Evolutionary conservation across 2,329 filamentous ascomycete species (phyloP).

Genomic region (Karstenula rhodostoma): DNA sequence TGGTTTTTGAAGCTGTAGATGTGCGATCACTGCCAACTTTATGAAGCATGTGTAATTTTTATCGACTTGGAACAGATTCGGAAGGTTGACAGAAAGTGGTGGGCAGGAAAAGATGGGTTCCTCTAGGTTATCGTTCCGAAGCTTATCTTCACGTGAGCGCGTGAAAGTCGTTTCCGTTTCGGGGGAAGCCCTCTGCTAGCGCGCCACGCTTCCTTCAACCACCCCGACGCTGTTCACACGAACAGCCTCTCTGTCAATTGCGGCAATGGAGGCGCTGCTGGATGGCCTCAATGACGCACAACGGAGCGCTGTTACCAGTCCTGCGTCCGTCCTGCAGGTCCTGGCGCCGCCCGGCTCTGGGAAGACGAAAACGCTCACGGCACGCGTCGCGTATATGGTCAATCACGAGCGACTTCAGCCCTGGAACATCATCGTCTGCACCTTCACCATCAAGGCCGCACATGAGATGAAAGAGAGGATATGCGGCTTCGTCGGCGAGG

Average conservation of each 20-base stretch:
- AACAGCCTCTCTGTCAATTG: slow-evolving; percentile 7
- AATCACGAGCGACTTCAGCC: slow-evolving; percentile 75
- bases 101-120: neutral
- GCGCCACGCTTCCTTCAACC: slow-evolving; percentile 6
- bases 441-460: slow-evolving; percentile 95
- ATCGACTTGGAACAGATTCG: too few relatives aligned
- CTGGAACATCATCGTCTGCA: slow-evolving; percentile 91
- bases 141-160: slow-evolving; percentile 8
- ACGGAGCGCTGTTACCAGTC: slow-evolving; percentile 69
- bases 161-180: neutral
- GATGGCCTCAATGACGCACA: slow-evolving; percentile 71
- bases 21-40: too few relatives aligned
- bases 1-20: too few relatives aligned
- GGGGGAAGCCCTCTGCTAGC: neutral
- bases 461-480: slow-evolving; percentile 93
- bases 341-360: slow-evolving; percentile 74
- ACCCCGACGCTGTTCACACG: neutral
- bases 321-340: slow-evolving; percentile 66
- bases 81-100: too few relatives aligned
- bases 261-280: slow-evolving; percentile 63
- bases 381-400: slow-evolving; percentile 89
- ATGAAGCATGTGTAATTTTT: too few relatives aligned
- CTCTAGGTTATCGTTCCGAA: neutral
- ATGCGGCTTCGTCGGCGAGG: slow-evolving; percentile 78
- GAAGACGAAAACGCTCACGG: slow-evolving; percentile 95